phyloP scores from a whole-genome alignment of 345 rosid genomes.

The Linum lewisii region DNA sequence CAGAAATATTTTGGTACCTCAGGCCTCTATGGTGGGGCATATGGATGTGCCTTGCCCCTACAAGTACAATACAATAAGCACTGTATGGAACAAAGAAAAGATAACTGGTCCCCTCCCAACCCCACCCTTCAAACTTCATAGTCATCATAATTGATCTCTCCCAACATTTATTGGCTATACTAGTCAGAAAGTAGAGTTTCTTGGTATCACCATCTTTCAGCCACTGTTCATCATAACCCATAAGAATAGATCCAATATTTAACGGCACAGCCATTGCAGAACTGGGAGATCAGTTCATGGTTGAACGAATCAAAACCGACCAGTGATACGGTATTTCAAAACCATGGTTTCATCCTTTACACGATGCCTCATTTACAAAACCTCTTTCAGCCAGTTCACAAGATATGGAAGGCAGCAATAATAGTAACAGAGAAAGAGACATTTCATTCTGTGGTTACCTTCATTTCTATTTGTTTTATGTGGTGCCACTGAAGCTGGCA shows the following conservation, averaged over 20 bases:
- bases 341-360: too few relatives aligned
- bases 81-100: neutral
- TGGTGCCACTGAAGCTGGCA: constrained; percentile 17
- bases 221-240: too few relatives aligned
- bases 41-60: neutral
- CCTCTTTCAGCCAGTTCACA: neutral
- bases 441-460: neutral
- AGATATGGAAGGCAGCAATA: too few relatives aligned
- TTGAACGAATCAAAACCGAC: too few relatives aligned
- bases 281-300: too few relatives aligned
- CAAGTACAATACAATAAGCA: neutral
- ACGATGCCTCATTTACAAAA: too few relatives aligned
- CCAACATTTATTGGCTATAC: too few relatives aligned
- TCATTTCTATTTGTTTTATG: constrained; percentile 14
- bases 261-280: too few relatives aligned
- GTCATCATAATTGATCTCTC: neutral
- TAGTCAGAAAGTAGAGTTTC: too few relatives aligned
- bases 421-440: neutral
- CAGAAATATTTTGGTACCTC: neutral
- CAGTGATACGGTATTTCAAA: too few relatives aligned
- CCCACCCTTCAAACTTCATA: neutral
- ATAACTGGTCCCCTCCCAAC: neutral
- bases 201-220: too few relatives aligned
- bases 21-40: neutral
- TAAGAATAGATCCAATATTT: too few relatives aligned